phyloP scores from a whole-genome alignment of 164 flowering plant species.

The Vitis amurensis region DNA sequence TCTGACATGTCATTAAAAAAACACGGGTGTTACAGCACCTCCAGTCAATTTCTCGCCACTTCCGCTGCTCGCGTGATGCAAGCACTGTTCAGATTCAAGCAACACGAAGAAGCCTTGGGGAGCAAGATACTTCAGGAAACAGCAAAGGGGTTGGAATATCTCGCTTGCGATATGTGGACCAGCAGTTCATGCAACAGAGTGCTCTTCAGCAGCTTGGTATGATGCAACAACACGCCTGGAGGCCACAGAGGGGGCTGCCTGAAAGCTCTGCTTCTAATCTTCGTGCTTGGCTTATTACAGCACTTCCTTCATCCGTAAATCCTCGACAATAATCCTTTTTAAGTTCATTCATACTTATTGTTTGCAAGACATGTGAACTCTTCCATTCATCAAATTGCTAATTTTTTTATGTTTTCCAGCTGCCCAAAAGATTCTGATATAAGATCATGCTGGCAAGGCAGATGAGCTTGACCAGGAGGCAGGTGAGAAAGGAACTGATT shows the following conservation, averaged over 20 bases:
- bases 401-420: constrained; percentile 25
- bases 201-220: constrained; percentile 61
- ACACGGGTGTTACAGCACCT: constrained; percentile 2
- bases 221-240: constrained; percentile 56
- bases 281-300: constrained; percentile 54
- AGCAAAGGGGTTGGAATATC: constrained; percentile 53
- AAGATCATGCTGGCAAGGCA: constrained; percentile 92
- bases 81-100: constrained; percentile 44
- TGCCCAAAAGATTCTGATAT: constrained; percentile 84
- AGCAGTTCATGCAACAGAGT: constrained; percentile 61
- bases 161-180: constrained; percentile 61
- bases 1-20: too few species aligned
- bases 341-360: not conserved
- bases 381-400: not conserved
- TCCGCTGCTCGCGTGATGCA: constrained; percentile 60
- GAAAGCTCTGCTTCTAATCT: constrained; percentile 50
- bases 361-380: not conserved
- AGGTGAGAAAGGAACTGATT: constrained; percentile 46
- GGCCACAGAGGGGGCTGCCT: constrained; percentile 54
- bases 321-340: not conserved
- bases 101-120: constrained; percentile 51
- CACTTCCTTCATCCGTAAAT: constrained; percentile 59
- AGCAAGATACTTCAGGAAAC: constrained; percentile 38
- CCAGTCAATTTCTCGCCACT: constrained; percentile 68
- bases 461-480: constrained; percentile 90